Evolutionary conservation across 2,329 filamentous ascomycete species (phyloP).

Genomic region (Fusarium pseudonygamai): DNA sequence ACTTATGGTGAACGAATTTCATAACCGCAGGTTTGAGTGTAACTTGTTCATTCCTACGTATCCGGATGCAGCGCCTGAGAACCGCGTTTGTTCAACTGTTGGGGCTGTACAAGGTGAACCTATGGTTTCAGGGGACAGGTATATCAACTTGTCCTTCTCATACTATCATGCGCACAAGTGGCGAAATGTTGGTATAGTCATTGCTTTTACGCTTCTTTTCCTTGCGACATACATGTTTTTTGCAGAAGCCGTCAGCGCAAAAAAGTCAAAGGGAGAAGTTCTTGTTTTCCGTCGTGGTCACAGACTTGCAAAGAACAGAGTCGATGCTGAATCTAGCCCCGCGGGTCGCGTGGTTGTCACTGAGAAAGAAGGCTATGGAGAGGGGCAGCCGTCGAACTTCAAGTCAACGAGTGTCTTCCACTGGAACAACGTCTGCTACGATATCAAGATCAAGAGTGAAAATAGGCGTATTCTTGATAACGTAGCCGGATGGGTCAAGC

Average conservation of each 20-base stretch:
- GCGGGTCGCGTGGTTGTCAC: constrained; percentile 3
- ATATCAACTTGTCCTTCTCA: constrained; percentile 52
- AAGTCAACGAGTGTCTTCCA: constrained; percentile 78
- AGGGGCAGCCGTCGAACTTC: constrained; percentile 36
- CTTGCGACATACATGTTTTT: constrained; percentile 58
- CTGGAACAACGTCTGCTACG: constrained; percentile 81
- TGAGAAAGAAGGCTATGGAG: constrained; percentile 22
- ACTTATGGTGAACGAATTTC: constrained; percentile 73
- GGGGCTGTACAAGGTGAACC: constrained; percentile 57
- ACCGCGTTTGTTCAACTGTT: constrained; percentile 57
- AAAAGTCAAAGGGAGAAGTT: constrained; percentile 69
- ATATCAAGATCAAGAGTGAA: constrained; percentile 77
- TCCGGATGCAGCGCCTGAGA: constrained; percentile 27
- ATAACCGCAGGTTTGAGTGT: constrained; percentile 40
- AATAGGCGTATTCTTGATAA: constrained; percentile 78
- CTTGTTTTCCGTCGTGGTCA: constrained; percentile 64
- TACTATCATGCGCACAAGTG: constrained; percentile 61
- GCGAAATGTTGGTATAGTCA: constrained; percentile 66
- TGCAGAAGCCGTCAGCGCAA: constrained; percentile 57
- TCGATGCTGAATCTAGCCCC: constrained; percentile 26
- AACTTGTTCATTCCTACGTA: constrained; percentile 45
- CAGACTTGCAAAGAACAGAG: neutral
- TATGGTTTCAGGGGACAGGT: constrained; percentile 58
- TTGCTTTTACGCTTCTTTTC: constrained; percentile 60
- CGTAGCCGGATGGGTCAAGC: constrained; percentile 90